Base-by-base conservation (phyloP, 306 rosid species). In the Trichosanthes cucumerina region DNA sequence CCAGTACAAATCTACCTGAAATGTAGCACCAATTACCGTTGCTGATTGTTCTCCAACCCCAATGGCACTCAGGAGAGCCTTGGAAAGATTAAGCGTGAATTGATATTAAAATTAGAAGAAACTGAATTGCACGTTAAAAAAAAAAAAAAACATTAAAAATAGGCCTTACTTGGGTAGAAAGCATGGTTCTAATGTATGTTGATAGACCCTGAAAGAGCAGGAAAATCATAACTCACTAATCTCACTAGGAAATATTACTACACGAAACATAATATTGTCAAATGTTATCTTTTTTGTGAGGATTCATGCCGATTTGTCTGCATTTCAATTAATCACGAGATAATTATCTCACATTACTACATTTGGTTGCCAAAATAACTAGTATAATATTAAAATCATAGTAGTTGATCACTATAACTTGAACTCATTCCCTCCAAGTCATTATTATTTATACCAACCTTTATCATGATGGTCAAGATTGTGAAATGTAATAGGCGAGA, bases 21-120 rank as follows among this genome's bases (percentile, higher is more conserved):
- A 95, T 46, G 98, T 95, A 80, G 98, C 98, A 56, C 97, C 97
- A 77, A 95, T 82, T 34, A 95, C 97, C 10, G 98, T 95, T 16
- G 97, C 97, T 33, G 98, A 95, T 83, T 95, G 91, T 89, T 95
- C 98, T 41, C 97, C 98, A 6, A 95, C 98, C 75, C 98, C 97
- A 84, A 95, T 91, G 65, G 98, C 97, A 83, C 96, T 84, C 77
- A 95, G 85, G 80, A 95, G 92, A 87, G 97, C 98, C 97, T 92
- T 60, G 63, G 78, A 84, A 31, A 44, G 64, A 59, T 64, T 79
- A 64, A 38, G 23, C 39, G 44, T 60, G 41, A 23, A 77, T 23
- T 14, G 13, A 44, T 44, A 44, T 3, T 9, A 6, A 60, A 62
- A 28, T 24, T 24, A 44, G 49, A 31, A 56, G 50, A 65, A 78